phyloP scores from a whole-genome alignment of 768 basidiomycete species.

The Termitomyces titanicus region DNA sequence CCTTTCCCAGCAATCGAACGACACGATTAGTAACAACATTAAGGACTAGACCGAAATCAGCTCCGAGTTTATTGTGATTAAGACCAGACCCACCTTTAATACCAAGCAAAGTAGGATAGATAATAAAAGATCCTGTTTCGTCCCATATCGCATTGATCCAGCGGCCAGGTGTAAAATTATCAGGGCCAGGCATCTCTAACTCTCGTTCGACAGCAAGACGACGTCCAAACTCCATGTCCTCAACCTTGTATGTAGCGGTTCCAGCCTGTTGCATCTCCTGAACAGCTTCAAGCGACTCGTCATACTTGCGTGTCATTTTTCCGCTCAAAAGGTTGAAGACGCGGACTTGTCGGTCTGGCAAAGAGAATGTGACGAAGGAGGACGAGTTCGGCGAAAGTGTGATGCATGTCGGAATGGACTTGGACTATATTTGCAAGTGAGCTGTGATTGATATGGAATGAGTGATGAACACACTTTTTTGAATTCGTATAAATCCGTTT shows the following conservation, averaged over 20 bases:
- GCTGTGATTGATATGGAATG: not conserved
- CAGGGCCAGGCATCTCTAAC: constrained; percentile 76
- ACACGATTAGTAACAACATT: constrained; percentile 95
- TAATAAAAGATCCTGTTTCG: constrained; percentile 90
- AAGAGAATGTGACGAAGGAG: constrained; percentile 89
- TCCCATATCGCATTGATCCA: constrained; percentile 97
- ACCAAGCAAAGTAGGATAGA: constrained; percentile 92
- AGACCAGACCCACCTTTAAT: constrained; percentile 70
- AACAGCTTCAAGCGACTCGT: constrained; percentile 88
- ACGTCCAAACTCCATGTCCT: constrained; percentile 99
- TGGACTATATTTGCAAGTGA: constrained; percentile 50
- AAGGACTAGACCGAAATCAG: constrained; percentile 55
- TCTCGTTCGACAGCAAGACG: constrained; percentile 92
- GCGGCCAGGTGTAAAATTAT: constrained; percentile 66
- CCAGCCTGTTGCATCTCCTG: constrained; percentile 99
- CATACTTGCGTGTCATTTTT: constrained; percentile 89
- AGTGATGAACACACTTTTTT: constrained; percentile 66
- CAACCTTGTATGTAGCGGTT: constrained; percentile 85
- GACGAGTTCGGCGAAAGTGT: constrained; percentile 87
- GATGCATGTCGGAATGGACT: constrained; percentile 88
- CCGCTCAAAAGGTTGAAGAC: constrained; percentile 90
- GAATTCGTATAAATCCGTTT: constrained; percentile 95
- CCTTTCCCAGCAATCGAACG: constrained; percentile 83
- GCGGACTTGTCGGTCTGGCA: constrained; percentile 91
- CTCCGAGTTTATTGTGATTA: not conserved